Evolutionary conservation across 2,329 filamentous ascomycete species (phyloP), one percentile per base, ranked within the genome.

Genomic region (Talaromyces amestolkiae): DNA sequence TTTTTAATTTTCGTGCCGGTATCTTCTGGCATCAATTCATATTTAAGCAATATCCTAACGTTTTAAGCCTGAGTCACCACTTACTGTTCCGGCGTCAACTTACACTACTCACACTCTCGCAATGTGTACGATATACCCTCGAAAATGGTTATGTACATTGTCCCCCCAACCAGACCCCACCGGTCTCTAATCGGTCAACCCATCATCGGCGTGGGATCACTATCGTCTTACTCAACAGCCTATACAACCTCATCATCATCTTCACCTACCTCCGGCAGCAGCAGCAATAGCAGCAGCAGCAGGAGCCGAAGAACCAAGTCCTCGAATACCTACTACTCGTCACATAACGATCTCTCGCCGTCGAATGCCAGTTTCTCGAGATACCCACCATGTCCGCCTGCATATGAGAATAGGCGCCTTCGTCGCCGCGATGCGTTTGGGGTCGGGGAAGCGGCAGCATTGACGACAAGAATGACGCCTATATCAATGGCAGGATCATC

Each of bases 141-240:
- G 2, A 63, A 63, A 45, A 63, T 63, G 61, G 61, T 63, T 63
- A 63, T 63, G 61, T 63, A 63, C 39, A 63, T 63, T 47, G 61
- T 63, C 31, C 61, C 61, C 19, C 51, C 61, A 15, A 58, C 53
- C 17, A 58, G 61, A 39, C 61, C 61, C 17, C 61, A 63, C 27
- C 61, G 61, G 39, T 63, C 61, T 58, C 31, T 63, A n/a, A 63
- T 63, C 61, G 61, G 61, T 11, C 61, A 63, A 35, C 61, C 61
- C 15, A 63, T 63, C 31, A 63, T 63, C n/a, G 61, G 61, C 5
- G 51, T 49, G 51, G 61, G 61, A 37, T 63, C 61, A 9, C 45
- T 45, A 5, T 39, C 39, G 31, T 58, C 53, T 13, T 47, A 35
- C 24, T n/a, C 61, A 17, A 45, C 61, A 22, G 15, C 33, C 2